Base-by-base conservation (phyloP, 2,329 filamentous ascomycete genomes). In the Emericellopsis cladophorae region DNA sequence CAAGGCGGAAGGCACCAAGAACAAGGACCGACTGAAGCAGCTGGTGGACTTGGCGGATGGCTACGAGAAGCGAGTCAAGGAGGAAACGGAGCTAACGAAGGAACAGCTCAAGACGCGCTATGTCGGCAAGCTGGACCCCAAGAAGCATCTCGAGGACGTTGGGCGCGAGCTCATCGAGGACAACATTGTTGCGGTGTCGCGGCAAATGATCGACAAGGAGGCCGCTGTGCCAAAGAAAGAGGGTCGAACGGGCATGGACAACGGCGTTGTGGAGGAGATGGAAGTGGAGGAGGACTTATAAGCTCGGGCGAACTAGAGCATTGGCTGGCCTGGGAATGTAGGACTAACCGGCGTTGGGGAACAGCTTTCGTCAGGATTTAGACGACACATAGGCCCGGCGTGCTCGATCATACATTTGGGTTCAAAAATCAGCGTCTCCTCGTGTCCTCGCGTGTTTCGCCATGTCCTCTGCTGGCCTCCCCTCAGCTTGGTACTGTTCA, bases 191-290 rank as follows among this genome's bases (percentile, higher is more conserved):
- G 86, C 88, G 4, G 89, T 98, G n/a, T 93, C 88, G 49, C 76
- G 90, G 60, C 92, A 96, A 64, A 95, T 98, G 90, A 96, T 98
- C 55, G 92, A 96, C 68, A 96, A 96, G 68, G 92, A 98, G 63
- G 92, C 92, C 4, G 92, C 88, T 5, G 85, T 94, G 63, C 86
- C 90, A 16, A 81, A 76, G 59, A 81, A 81, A 63, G 72, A 83
- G 44, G 57, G 53, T 11, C 61, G 62, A 42, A 61, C 60, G 12
- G 57, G 55, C 29, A 55, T 60, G n/a, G 73, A 72, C 43, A 74
- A 66, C 14, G 26, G 26, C 26, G 26, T 29, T 7, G 26, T 29
- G 26, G 72, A 80, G 38, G 58, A 68, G 43, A 86, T 87, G 81
- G 82, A 86, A 12, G 71, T 79, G 36, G 83, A 87, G 51, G 79